phyloP scores from a whole-genome alignment of 2,329 filamentous ascomycete species.

The Diaporthe batatas region DNA sequence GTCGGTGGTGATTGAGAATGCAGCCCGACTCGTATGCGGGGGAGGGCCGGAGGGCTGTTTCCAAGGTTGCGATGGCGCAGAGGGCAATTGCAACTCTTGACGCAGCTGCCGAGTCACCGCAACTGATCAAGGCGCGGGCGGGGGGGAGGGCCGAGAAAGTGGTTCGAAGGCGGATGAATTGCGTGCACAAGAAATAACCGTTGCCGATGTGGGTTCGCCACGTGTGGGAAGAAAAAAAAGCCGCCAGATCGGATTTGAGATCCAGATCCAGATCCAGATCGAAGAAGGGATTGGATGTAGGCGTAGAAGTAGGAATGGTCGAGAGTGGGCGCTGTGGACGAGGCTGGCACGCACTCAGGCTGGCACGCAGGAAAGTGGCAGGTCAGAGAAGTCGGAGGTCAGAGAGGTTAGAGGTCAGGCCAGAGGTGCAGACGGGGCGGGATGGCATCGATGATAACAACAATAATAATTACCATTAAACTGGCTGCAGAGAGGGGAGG shows the following conservation, averaged over 20 bases:
- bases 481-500: conserved; percentile 25
- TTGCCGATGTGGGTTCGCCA: conserved; percentile 26
- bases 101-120: conserved; percentile 7
- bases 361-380: not conserved
- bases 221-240: conserved; percentile 15
- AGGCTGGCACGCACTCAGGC: not conserved
- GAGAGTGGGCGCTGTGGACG: not conserved
- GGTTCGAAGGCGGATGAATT: not conserved
- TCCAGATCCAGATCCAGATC: conserved; percentile 28
- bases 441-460: conserved; percentile 26
- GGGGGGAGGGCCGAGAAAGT: not conserved
- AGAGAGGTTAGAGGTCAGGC: conserved; percentile 1
- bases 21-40: conserved; percentile 25
- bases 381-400: conserved; percentile 16
- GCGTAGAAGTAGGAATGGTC: not conserved
- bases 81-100: conserved; percentile 18
- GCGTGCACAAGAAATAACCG: not conserved
- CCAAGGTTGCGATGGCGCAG: conserved; percentile 18
- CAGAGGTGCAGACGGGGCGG: conserved; percentile 31
- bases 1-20: conserved; percentile 20
- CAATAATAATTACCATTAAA: conserved; percentile 41
- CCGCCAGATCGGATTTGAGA: conserved; percentile 22
- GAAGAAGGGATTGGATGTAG: not conserved
- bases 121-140: conserved; percentile 3
- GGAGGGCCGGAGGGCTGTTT: not conserved